A percentile compares a stretch with the other conserved stretches of the same genome.
Evolutionary conservation across 768 basidiomycete genomes (phyloP).

Genomic region (Mycena epipterygia): DNA sequence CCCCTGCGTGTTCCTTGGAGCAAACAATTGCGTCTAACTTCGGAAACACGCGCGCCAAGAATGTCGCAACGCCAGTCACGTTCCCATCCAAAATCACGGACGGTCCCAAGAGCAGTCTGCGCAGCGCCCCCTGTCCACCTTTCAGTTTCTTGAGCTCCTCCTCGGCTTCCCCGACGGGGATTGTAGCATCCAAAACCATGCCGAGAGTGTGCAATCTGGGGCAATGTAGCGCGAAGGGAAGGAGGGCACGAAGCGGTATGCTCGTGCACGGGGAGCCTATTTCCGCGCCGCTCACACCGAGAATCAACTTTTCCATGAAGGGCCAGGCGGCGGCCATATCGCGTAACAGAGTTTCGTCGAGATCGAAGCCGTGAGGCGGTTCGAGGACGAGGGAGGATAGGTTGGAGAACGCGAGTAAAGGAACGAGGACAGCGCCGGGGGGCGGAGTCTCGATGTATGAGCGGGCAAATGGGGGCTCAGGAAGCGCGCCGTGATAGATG

Average conservation of each 20-base stretch:
- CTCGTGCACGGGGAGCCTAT: not conserved
- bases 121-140: not conserved
- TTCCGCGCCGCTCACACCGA: not conserved
- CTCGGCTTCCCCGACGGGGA: not conserved
- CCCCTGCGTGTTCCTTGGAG: not conserved
- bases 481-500: not conserved
- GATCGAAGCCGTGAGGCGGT: not conserved
- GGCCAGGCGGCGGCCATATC: constrained; percentile 11
- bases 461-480: not conserved
- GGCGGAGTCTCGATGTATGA: not conserved
- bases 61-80: not conserved
- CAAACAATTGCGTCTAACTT: not conserved
- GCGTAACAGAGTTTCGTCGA: not conserved
- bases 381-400: constrained; percentile 1
- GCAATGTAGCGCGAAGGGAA: constrained; percentile 1
- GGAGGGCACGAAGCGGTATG: not conserved
- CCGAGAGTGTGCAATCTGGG: not conserved
- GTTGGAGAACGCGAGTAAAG: not conserved
- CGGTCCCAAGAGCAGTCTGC: not conserved
- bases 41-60: not conserved
- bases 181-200: not conserved
- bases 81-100: not conserved
- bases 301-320: not conserved
- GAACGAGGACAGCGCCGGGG: not conserved
- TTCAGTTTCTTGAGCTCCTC: not conserved